These are phyloP conservation scores for Scalesia atractyloides DNA, from an alignment of 129 eudicot genomes.

Conservation along the genomic window DNA sequence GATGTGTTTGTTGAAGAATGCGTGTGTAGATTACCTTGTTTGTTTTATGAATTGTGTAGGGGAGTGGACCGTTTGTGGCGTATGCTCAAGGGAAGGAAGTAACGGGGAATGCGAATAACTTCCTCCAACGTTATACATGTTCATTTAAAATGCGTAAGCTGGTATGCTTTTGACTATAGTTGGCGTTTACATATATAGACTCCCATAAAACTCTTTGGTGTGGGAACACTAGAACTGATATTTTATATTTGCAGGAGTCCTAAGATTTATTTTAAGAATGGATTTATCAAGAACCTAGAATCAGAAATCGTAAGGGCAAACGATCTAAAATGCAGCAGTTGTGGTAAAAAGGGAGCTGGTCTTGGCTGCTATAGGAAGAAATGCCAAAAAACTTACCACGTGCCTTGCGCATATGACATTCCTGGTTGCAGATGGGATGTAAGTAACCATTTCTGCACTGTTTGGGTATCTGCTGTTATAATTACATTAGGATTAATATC, in stretches of 20 bases:
- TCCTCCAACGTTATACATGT: constrained; percentile 51
- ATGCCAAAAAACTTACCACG: constrained; percentile 75
- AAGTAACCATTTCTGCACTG: constrained; percentile 32
- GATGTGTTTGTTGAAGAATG: background rate
- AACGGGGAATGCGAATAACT: constrained; percentile 30
- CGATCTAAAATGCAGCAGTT: constrained; percentile 71
- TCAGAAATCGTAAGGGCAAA: constrained; percentile 72
- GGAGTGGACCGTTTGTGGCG: constrained; percentile 67
- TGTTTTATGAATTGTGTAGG: constrained; percentile 43
- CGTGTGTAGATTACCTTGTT: constrained; percentile 3
- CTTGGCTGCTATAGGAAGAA: constrained; percentile 77
- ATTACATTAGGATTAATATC: background rate
- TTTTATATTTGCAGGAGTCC: constrained; percentile 64
- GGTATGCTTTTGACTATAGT: constrained; percentile 42
- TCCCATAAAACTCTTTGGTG: background rate
- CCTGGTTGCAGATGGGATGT: constrained; percentile 92
- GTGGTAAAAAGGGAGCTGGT: constrained; percentile 85
- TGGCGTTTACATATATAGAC: background rate
- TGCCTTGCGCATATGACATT: constrained; percentile 69
- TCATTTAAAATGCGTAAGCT: constrained; percentile 67
- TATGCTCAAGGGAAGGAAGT: constrained; percentile 69
- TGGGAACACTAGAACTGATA: background rate
- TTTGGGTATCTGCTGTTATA: constrained; percentile 7
- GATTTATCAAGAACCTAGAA: constrained; percentile 59
- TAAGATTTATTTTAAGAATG: constrained; percentile 55